Base-by-base conservation (phyloP, 495 filamentous ascomycete genomes). In the Penicillium coffeae region DNA sequence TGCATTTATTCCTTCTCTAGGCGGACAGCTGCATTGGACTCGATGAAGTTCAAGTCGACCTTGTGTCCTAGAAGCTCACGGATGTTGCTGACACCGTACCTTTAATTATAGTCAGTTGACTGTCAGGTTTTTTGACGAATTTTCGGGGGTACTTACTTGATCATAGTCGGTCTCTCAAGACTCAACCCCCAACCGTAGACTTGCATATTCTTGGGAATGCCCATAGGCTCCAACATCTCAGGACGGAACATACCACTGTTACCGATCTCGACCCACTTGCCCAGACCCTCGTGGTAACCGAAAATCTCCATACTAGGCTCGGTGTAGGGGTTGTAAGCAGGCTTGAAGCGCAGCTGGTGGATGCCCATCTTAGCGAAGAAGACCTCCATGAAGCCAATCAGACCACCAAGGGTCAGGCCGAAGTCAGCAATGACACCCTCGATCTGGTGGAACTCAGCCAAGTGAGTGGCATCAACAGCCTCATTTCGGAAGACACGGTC, bases 381-480 rank as follows among this genome's bases (percentile, higher is more conserved):
- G 54, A 90, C 83, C 56, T 91, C 83, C 83, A 98, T 94, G 76
- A 98, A 97, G 51, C 88, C 87, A 73, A 96, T 96, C 54, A 96
- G 74, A 21, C 90, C 92, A 52, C 92, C 93, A 10, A 98, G 78
- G 7, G 90, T 90, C 36, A 98, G 72, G 16, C 83, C 84, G 59
- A 91, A 96, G 66, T 98, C 93, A 10, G 93, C 93, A 75, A 97
- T 96, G 48, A 98, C 91, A 63, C 93, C 93, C 70, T 98, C 93
- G 38, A 96, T 85, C 65, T 98, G 93, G 72, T 97, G 93, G 81
- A 98, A 98, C 73, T 98, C 92, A 12, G 90, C 90, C 53, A 98
- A 72, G 75, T 98, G 93, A 8, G 93, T 96, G 15, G 90, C 90
- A 63, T 97, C 93, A 51, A 98, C 91, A 5, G 88, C 87, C 72